These are phyloP conservation scores for Olyra latifolia DNA, from an alignment of 176 grass and related monocot species.

Conservation along the genomic window DNA sequence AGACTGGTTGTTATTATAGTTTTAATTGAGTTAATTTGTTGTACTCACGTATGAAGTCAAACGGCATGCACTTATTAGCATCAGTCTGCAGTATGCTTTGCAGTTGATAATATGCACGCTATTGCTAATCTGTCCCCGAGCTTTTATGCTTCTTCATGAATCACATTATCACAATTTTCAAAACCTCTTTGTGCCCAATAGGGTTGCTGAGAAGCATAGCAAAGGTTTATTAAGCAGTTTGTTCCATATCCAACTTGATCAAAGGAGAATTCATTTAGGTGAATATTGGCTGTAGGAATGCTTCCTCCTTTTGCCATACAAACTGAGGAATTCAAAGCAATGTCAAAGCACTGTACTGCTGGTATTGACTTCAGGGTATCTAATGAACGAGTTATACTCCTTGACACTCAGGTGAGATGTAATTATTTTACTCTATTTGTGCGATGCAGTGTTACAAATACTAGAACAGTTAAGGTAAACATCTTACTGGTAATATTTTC, in stretches of 20 bases:
- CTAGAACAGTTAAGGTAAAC: neutral
- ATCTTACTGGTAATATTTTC: conserved; percentile 1
- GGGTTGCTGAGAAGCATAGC: neutral
- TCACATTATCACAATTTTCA: neutral
- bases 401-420: conserved; percentile 74
- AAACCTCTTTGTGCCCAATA: neutral
- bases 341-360: conserved; percentile 76
- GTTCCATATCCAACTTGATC: neutral
- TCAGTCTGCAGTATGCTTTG: neutral
- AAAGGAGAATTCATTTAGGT: neutral
- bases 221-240: neutral
- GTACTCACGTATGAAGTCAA: neutral
- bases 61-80: neutral
- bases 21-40: neutral
- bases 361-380: conserved; percentile 95
- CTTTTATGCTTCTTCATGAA: neutral
- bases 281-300: conserved; percentile 65
- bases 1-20: neutral
- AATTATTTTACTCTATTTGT: conserved; percentile 27
- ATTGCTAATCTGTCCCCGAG: neutral
- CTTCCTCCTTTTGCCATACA: conserved; percentile 84
- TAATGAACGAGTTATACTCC: conserved; percentile 87
- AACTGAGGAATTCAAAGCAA: conserved; percentile 76
- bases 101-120: neutral
- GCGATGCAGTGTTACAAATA: neutral